phyloP scores from a whole-genome alignment of 257 asterid genomes.

The Lantana camara region DNA sequence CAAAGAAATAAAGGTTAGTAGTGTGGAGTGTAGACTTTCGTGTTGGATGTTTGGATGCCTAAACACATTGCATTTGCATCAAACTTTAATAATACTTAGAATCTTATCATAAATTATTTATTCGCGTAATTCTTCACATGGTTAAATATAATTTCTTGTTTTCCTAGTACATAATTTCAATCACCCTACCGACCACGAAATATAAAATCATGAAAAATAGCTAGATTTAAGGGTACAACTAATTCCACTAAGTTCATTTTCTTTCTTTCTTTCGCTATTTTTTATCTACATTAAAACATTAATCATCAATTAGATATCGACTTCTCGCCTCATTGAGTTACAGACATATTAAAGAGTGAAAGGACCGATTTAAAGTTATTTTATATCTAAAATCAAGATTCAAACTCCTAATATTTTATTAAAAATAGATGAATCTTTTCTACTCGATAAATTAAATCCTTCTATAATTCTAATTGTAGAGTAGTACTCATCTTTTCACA shows the following conservation, averaged over 20 bases:
- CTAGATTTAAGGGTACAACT: not conserved
- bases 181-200: constrained; percentile 36
- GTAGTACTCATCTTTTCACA: no score
- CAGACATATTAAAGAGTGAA: no score
- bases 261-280: no score
- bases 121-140: constrained; percentile 24
- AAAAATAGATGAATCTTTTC: no score
- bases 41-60: constrained; percentile 20
- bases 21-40: not conserved
- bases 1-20: not conserved
- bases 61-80: constrained; percentile 24
- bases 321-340: no score
- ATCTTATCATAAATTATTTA: constrained; percentile 25
- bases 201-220: not conserved
- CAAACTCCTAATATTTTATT: no score
- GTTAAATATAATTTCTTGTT: not conserved
- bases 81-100: constrained; percentile 24
- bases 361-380: no score
- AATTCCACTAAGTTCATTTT: not conserved
- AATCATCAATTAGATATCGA: no score
- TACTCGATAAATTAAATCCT: no score
- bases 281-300: no score
- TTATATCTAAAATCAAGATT: no score
- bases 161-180: not conserved
- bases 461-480: no score